Conservation (phyloP, 129 eudicot genomes). For the Deinandra increscens region DNA sequence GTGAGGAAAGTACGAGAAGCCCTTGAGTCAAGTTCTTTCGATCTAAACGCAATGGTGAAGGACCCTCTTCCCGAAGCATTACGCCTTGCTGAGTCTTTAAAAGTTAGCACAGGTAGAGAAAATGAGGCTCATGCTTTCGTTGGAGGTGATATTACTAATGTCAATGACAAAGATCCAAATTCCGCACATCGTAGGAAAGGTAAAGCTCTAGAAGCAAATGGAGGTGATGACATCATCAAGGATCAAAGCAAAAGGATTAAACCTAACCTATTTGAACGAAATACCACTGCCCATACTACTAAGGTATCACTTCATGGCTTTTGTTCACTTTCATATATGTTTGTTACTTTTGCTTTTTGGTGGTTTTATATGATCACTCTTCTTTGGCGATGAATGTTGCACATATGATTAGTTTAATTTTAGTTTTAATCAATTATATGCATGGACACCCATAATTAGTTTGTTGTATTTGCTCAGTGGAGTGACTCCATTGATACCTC, state of each 20-base stretch:
- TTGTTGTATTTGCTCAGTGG: constrained; percentile 55
- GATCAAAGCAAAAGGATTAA: constrained; percentile 27
- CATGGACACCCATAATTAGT: not conserved
- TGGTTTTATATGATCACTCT: not conserved
- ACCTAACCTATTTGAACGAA: constrained; percentile 59
- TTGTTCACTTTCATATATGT: not conserved
- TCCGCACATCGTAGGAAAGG: constrained; percentile 31
- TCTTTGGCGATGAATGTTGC: not conserved
- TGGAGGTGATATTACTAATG: constrained; percentile 27
- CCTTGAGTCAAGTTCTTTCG: constrained; percentile 54
- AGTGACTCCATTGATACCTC: constrained; percentile 56
- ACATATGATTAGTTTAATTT: not conserved
- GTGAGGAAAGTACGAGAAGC: constrained; percentile 45
- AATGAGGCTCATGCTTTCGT: constrained; percentile 26
- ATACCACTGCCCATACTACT: constrained; percentile 50
- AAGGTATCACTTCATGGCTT: constrained; percentile 41
- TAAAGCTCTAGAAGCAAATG: constrained; percentile 40
- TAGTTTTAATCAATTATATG: not conserved
- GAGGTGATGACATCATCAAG: constrained; percentile 13
- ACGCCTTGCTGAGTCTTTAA: constrained; percentile 45
- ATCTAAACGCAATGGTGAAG: constrained; percentile 55
- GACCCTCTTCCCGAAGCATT: constrained; percentile 84
- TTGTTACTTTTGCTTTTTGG: not conserved
- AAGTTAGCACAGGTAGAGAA: constrained; percentile 20
- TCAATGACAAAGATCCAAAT: constrained; percentile 33